phyloP scores from a whole-genome alignment of 2,329 filamentous ascomycete genomes.

The Penicillium sp. region DNA sequence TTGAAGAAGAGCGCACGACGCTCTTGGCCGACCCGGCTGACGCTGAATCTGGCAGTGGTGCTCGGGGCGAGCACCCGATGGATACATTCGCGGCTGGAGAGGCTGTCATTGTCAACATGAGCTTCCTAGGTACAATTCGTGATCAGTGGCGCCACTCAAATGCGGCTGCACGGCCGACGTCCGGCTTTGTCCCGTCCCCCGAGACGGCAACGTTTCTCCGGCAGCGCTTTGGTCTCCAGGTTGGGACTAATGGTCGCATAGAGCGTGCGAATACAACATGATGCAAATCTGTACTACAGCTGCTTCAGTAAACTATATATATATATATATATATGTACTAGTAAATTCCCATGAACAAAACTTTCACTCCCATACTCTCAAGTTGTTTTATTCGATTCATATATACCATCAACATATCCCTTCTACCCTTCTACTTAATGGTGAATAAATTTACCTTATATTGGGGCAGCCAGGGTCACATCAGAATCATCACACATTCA shows the following conservation, averaged over 20 bases:
- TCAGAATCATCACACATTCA: neutral
- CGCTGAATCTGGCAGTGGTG: conserved; percentile 13
- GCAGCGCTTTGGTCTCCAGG: conserved; percentile 40
- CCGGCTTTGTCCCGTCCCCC: conserved; percentile 31
- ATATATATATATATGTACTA: neutral
- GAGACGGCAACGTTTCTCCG: conserved; percentile 40
- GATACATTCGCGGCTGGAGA: conserved; percentile 41
- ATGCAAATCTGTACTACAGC: neutral
- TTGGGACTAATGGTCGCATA: conserved; percentile 37
- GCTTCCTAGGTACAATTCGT: conserved; percentile 36
- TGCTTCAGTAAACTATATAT: neutral
- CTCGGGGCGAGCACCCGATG: conserved; percentile 37
- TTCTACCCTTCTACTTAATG: neutral
- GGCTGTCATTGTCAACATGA: conserved; percentile 40
- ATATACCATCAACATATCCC: neutral
- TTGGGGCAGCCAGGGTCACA: neutral
- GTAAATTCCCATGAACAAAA: neutral
- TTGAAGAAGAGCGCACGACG: conserved; percentile 31
- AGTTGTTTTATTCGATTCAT: no score
- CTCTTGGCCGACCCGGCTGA: conserved; percentile 39
- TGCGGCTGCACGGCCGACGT: conserved; percentile 22
- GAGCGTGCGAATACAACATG: conserved; percentile 28
- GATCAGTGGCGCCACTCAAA: conserved; percentile 42
- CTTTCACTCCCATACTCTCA: neutral
- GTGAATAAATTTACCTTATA: neutral